phyloP scores from a whole-genome alignment of 2,329 filamentous ascomycete species.

The Nothomitra cinnamomea region DNA sequence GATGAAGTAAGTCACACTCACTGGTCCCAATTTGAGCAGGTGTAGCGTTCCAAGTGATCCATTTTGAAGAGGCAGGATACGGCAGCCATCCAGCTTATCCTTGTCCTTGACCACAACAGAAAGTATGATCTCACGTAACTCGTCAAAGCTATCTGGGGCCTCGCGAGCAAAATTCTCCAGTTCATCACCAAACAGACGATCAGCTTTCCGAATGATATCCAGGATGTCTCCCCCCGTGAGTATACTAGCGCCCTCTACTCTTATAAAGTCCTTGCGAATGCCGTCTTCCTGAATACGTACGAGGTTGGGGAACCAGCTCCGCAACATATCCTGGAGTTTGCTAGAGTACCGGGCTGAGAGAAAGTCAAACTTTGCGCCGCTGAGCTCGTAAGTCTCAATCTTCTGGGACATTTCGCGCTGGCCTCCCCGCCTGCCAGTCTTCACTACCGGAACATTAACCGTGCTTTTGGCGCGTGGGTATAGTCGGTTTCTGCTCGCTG shows the following conservation, averaged over 20 bases:
- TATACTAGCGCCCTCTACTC: too few relatives aligned
- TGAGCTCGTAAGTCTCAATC: slow-evolving; percentile 7
- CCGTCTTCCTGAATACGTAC: neutral
- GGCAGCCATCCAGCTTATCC: slow-evolving; percentile 13
- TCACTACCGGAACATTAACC: neutral
- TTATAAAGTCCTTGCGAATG: slow-evolving; percentile 9
- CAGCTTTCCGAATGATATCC: neutral
- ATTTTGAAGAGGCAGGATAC: slow-evolving; percentile 14
- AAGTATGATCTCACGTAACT: neutral
- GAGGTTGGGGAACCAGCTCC: slow-evolving; percentile 9
- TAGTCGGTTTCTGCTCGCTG: slow-evolving; percentile 8
- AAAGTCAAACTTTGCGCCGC: slow-evolving; percentile 14
- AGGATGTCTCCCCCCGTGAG: neutral
- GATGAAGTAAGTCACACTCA: slow-evolving; percentile 8
- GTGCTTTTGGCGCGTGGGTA: slow-evolving; percentile 11
- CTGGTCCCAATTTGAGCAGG: neutral
- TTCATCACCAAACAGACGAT: neutral
- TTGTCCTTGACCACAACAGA: slow-evolving; percentile 8
- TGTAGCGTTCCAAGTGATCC: slow-evolving; percentile 11
- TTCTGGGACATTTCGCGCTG: neutral
- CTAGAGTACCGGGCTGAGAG: slow-evolving; percentile 7
- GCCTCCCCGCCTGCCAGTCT: neutral
- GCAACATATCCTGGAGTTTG: slow-evolving; percentile 4
- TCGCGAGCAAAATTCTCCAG: neutral
- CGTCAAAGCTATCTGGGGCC: slow-evolving; percentile 6